Base-by-base conservation (phyloP, 75 land plant genomes). In the Ceratopteris richardii region DNA sequence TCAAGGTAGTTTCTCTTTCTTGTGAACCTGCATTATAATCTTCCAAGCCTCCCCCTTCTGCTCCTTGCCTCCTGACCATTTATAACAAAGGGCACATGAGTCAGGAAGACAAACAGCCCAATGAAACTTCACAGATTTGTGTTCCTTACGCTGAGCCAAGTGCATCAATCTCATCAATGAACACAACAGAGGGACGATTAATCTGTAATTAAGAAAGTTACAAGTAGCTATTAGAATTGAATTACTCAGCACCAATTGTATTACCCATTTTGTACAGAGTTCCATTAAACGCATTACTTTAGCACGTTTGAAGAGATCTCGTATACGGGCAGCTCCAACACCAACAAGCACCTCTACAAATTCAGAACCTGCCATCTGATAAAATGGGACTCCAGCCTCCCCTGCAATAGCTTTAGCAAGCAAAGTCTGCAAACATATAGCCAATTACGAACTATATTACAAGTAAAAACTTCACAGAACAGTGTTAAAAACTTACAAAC, bases 341-440 rank as follows among this genome's bases (percentile, higher is more conserved):
- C 98, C 98, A 60, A 92, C 94, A 21, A 92, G 62, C 29, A 92
- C 82, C 69, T 92, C 98, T 43, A 85, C 94, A 73, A 92, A 92
- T 65, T 92, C 98, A 37, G 94, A 88, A 16, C 98, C 98, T 37
- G 94, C 94, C 98, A 92, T 92, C 72, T 92, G 94, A 63, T 92
- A 92, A 60, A 92, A 92, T 22, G 98, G 98, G 52, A 92, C 98
- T 51, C 94, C 98, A 19, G 94, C 94, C 77, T 92, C 98, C 31
- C 98, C 98, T 63, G 98, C 98, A 59, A 92, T 87, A 26, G 94
- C 98, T 57, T 92, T 92, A 19, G 94, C 98, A 46, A 92, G 66
- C 43, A 92, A 56, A 27, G 98, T 92, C 86, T 90, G 72, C 21
- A 56, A 61, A 52, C 23, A 65, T 23, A 26, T 41, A 9, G 43